Evolutionary conservation across 208 protist species (phyloP).

Genomic region (Acanthamoeba healyi): DNA sequence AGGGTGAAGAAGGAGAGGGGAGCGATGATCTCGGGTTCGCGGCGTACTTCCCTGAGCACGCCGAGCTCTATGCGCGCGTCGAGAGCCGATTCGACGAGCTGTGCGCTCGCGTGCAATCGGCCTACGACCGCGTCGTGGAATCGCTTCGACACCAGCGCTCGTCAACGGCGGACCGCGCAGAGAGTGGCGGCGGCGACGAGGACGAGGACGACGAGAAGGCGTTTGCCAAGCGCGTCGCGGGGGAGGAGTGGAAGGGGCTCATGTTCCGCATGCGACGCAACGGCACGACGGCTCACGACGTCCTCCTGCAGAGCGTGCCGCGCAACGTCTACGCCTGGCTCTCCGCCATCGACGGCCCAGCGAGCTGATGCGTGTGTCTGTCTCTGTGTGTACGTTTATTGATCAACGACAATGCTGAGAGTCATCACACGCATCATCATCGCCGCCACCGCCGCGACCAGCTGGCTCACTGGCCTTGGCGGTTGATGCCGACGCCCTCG

Average conservation of each 20-base stretch:
- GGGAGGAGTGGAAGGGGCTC: slow-evolving; percentile 21
- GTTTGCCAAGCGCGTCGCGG: background rate
- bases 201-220: background rate
- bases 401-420: too few species aligned
- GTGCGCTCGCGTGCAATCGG: background rate
- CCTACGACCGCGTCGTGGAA: background rate
- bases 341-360: background rate
- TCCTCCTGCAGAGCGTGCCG: background rate
- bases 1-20: background rate
- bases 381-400: too few species aligned
- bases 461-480: background rate
- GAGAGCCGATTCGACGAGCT: slow-evolving; percentile 24
- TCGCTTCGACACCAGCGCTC: background rate
- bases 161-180: background rate
- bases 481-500: background rate
- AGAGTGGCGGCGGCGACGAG: background rate
- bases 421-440: too few species aligned
- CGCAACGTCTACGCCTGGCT: slow-evolving; percentile 28
- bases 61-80: background rate
- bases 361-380: too few species aligned
- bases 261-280: slow-evolving; percentile 24
- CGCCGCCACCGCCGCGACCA: too few species aligned
- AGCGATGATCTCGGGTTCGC: background rate
- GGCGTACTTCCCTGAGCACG: slow-evolving; percentile 12
- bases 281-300: background rate